These are phyloP conservation scores for Atkinsonella texensis DNA, from an alignment of 2,329 filamentous ascomycete species.

Conservation along the genomic window DNA sequence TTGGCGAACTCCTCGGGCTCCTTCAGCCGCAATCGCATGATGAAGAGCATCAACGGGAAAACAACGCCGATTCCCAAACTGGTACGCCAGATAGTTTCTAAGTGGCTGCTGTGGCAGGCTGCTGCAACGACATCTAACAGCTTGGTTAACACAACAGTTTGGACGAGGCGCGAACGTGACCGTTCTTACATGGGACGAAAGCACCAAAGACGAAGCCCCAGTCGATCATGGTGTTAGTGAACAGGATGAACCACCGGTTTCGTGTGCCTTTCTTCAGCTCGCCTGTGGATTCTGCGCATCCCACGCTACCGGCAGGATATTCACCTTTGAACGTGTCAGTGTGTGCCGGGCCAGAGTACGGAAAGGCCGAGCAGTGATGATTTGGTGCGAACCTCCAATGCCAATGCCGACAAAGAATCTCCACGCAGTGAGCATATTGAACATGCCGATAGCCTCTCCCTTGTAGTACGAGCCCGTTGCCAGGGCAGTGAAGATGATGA, in stretches of 20 bases:
- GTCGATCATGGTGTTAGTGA: constrained; percentile 82
- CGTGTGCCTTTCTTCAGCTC: constrained; percentile 69
- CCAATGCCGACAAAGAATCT: constrained; percentile 72
- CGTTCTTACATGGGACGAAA: constrained; percentile 52
- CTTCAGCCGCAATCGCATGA: constrained; percentile 58
- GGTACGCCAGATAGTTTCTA: constrained; percentile 69
- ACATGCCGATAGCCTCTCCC: constrained; percentile 56
- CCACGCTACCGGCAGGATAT: constrained; percentile 74
- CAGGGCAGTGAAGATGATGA: constrained; percentile 75
- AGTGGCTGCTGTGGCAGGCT: constrained; percentile 46
- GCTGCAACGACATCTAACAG: constrained; percentile 36
- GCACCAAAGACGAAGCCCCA: constrained; percentile 70
- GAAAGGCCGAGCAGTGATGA: neutral
- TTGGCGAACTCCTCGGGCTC: constrained; percentile 69
- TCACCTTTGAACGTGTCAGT: constrained; percentile 35
- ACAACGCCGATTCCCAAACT: constrained; percentile 66
- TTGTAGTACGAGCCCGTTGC: constrained; percentile 65
- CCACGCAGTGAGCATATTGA: constrained; percentile 67
- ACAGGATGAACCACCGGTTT: constrained; percentile 87
- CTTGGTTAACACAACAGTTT: neutral
- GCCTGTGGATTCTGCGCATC: constrained; percentile 63
- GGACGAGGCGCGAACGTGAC: too few species aligned
- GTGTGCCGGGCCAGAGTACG: neutral
- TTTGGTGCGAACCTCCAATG: constrained; percentile 47
- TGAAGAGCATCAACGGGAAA: constrained; percentile 61